Base-by-base conservation (phyloP, 352 stramenopile species). In the Aphanomyces invadans region DNA sequence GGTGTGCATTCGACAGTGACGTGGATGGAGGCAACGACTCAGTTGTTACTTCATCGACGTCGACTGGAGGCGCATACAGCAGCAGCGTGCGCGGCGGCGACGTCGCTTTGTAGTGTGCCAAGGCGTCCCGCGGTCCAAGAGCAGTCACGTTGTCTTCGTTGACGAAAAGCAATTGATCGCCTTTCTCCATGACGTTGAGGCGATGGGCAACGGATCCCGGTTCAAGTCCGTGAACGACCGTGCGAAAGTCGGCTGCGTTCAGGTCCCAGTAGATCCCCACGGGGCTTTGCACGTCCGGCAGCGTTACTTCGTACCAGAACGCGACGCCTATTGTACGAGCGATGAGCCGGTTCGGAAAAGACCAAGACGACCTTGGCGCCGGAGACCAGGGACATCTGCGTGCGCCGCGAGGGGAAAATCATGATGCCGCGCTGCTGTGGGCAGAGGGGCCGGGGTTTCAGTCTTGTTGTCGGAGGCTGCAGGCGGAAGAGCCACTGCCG, bases 181-280 rank as follows among this genome's bases (percentile, higher is more conserved):
- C 73, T 21, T 78, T 55, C 0, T 71, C 70, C 26, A 90, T 87
- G 26, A 90, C 72, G 10, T 78, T 72, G 5, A 81, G 44, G 26
- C 74, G 38, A n/a, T 78, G 62, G 1, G 82, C 82, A 9, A 75
- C 70, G 23, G 88, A 70, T 0, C 77, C 74, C 0, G 73, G 70
- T 53, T 88, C 82, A 19, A 90, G 65, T 65, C 81, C 73, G 31
- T 77, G 88, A 29, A 88, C 80, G 21, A 89, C 59, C 0, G 80
- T 79, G 28, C 75, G 78, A 15, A 15, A 42, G 48, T 79, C 71
- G 19, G 42, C 64, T 38, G 73, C 76, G 45, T 84, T 71, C 51
- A 88, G 61, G 60, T 90, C 79, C 82, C 82, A 90, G 62, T 88
- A 86, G 46, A 89, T 72, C 11, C 82, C 82, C 26, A 89, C 85